Evolutionary conservation across 495 filamentous ascomycete species (phyloP), one percentile per base, ranked within the genome.

Genomic region (Penicillium macrosclerotiorum): DNA sequence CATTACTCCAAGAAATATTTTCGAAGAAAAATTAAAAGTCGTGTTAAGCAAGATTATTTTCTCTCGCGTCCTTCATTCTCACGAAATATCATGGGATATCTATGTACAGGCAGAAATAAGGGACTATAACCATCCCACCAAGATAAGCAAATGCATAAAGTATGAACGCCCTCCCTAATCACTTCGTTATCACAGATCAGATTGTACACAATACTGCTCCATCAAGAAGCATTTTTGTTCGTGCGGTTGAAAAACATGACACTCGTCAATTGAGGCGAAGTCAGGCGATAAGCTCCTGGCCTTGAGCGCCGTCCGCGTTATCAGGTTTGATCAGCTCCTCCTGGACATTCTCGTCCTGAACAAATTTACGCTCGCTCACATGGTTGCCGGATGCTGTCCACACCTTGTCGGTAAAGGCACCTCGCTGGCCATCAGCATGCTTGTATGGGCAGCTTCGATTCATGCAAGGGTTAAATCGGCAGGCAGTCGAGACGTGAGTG

Each of bases 301-400:
- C 54, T 37, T 67, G 62, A 24, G 63, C 45, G 3, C 64, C 67
- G 17, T 64, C 59, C 18, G 52, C 42, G n/a, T 48, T 57, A 17
- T 78, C 87, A 0, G 89, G 86, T 34, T 89, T 77, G 46, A 96
- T 84, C 45, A 95, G 63, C 61, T 95, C 88, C 67, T 95, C 90
- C 18, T 75, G 73, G 13, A 32, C 75, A 54, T 61, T 69, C 52
- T 79, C 79, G 26, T 88, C 81, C n/a, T 79, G 78, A 35, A 94
- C 82, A 72, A 96, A 96, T 55, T 94, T 96, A 51, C 92, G 75
- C 62, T 97, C 91, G 63, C 90, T 96, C 40, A 96, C 81, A 65
- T 90, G 88, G 46, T 62, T 55, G 69, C 69, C 64, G 71, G 74
- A 20, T 4, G 88, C 75, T 24, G 81, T 88, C 93, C 93, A 98